Percentiles rank a stretch among this genome's conserved stretches.
Conservation (phyloP, 768 basidiomycete species). For the Hydnomerulius pinastri region DNA sequence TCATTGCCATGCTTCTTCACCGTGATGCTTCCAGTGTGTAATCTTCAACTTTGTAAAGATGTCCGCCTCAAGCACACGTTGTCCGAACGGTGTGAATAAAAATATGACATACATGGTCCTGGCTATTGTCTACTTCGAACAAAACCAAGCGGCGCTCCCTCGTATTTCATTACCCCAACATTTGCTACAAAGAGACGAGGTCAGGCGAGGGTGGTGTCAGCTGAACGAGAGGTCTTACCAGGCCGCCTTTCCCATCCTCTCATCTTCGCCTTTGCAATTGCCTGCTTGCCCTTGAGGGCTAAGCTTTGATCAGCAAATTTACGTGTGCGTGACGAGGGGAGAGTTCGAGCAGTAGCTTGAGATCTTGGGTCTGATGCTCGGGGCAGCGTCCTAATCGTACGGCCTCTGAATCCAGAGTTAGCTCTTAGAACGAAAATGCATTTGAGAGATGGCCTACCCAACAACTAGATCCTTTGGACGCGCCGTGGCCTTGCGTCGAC, state of each 20-base stretch:
- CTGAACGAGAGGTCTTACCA: conserved; percentile 40
- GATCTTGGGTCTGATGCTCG: conserved; percentile 27
- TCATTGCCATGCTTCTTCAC: too few species aligned
- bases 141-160: conserved; percentile 57
- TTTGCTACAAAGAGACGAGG: conserved; percentile 40
- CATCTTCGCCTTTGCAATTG: conserved; percentile 36
- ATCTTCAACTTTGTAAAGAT: too few species aligned
- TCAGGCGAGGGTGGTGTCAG: neutral
- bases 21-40: too few species aligned
- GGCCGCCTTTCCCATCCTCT: conserved; percentile 60
- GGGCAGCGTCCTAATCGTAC: conserved; percentile 52
- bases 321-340: conserved; percentile 49
- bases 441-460: conserved; percentile 42
- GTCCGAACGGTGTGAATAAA: too few species aligned
- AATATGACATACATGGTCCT: neutral
- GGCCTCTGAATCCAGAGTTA: conserved; percentile 43
- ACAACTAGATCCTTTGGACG: conserved; percentile 53
- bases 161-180: conserved; percentile 54
- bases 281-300: conserved; percentile 42
- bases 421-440: neutral
- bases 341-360: conserved; percentile 40
- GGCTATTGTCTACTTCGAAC: conserved; percentile 14
- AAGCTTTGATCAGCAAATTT: conserved; percentile 57
- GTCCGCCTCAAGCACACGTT: too few species aligned
- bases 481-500: conserved; percentile 33